Evolutionary conservation across 1,139 yeast species (phyloP).

Genomic region (Fermentozyma sake): DNA sequence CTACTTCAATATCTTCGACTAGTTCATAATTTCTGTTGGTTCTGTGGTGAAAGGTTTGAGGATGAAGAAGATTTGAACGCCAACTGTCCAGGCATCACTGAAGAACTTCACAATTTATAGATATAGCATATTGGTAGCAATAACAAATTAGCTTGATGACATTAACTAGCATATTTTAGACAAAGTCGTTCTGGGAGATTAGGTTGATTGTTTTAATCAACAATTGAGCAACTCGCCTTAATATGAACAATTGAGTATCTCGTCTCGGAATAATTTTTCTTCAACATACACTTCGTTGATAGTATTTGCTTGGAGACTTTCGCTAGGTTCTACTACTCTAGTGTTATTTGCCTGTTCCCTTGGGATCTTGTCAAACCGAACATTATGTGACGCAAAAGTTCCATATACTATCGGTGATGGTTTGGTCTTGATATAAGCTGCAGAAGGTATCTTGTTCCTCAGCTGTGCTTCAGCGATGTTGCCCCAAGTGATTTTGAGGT

Average conservation of each 20-base stretch:
- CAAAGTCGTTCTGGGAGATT: too few species aligned
- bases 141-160: too few species aligned
- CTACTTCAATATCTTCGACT: conserved; percentile 29
- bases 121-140: conserved; percentile 1
- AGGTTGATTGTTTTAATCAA: neutral
- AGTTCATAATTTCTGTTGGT: conserved; percentile 40
- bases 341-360: conserved; percentile 6
- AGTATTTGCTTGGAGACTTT: conserved; percentile 12
- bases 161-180: too few species aligned
- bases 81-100: conserved; percentile 43
- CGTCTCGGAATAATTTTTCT: conserved; percentile 11
- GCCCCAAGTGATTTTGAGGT: conserved; percentile 35
- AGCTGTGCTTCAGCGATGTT: conserved; percentile 5
- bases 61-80: conserved; percentile 30
- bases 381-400: conserved; percentile 6
- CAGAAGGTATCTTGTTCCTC: neutral
- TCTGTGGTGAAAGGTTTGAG: conserved; percentile 40
- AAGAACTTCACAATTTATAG: conserved; percentile 29
- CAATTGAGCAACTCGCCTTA: neutral
- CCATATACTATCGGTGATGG: conserved; percentile 20
- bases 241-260: conserved; percentile 9
- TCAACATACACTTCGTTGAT: conserved; percentile 16
- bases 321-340: conserved; percentile 15
- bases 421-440: conserved; percentile 10
- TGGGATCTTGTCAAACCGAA: conserved; percentile 16